phyloP scores from a whole-genome alignment of 2,329 filamentous ascomycete genomes.

The Colletotrichum musae region DNA sequence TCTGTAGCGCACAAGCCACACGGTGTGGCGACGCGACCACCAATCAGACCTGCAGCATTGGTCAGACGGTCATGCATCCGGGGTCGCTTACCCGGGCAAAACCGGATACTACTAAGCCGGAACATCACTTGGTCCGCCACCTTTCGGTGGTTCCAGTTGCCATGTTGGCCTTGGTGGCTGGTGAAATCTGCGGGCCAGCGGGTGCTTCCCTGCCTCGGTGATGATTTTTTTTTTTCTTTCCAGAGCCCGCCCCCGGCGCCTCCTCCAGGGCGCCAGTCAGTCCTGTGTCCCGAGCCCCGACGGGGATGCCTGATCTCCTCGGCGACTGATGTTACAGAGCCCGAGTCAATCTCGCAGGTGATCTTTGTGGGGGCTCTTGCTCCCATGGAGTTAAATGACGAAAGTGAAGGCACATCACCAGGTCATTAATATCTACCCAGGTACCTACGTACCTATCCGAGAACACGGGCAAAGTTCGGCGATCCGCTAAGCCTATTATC shows the following conservation, averaged over 20 bases:
- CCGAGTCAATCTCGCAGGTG: constrained; percentile 19
- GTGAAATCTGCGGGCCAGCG: constrained; percentile 26
- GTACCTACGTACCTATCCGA: constrained; percentile 20
- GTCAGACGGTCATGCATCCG: constrained; percentile 34
- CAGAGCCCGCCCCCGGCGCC: background rate
- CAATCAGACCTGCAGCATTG: constrained; percentile 53
- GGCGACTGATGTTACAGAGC: constrained; percentile 31
- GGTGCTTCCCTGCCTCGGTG: constrained; percentile 14
- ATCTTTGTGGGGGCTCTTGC: constrained; percentile 5
- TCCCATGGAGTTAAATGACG: constrained; percentile 4
- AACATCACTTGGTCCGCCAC: constrained; percentile 38
- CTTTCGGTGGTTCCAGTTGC: constrained; percentile 21
- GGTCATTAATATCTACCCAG: too few relatives aligned
- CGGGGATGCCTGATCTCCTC: constrained; percentile 20
- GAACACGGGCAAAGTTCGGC: constrained; percentile 26
- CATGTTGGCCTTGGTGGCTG: constrained; percentile 18
- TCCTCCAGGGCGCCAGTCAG: background rate
- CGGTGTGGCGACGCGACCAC: constrained; percentile 47
- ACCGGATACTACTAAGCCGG: constrained; percentile 38
- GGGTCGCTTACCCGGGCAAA: constrained; percentile 39
- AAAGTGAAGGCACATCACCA: background rate
- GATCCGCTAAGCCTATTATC: background rate
- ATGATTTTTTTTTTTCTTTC: constrained; percentile 15
- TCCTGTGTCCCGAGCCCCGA: constrained; percentile 28
- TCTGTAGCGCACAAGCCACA: constrained; percentile 49